phyloP scores from a whole-genome alignment of 495 filamentous ascomycete species.

The Penicilliopsis zonata region DNA sequence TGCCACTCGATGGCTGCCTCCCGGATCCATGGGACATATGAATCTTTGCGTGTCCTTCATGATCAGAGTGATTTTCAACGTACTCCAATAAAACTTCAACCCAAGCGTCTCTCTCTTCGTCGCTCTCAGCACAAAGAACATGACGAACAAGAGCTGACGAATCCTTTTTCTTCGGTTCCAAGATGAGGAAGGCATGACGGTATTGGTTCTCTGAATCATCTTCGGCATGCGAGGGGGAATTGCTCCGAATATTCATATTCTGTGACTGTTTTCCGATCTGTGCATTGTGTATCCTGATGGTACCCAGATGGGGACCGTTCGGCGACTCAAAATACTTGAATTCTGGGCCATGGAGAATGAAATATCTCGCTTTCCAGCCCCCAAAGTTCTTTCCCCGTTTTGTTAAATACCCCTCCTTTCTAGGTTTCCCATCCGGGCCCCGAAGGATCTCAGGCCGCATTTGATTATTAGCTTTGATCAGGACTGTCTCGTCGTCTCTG shows the following conservation, averaged over 20 bases:
- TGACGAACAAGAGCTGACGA: conserved; percentile 83
- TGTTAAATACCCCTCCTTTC: conserved; percentile 86
- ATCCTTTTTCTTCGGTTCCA: conserved; percentile 96
- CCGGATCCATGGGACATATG: conserved; percentile 8
- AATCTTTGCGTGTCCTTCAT: conserved; percentile 19
- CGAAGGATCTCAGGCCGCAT: conserved; percentile 25
- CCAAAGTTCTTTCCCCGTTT: conserved; percentile 97
- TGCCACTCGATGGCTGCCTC: conserved; percentile 11
- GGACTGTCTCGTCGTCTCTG: conserved; percentile 47
- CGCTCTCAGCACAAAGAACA: conserved; percentile 90
- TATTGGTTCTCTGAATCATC: conserved; percentile 87
- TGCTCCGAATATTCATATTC: conserved; percentile 35
- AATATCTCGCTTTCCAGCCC: conserved; percentile 96
- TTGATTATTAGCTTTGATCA: conserved; percentile 32
- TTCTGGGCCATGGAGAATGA: conserved; percentile 79
- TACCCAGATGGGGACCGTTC: conserved; percentile 79
- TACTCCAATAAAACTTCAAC: conserved; percentile 81
- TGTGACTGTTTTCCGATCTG: conserved; percentile 87
- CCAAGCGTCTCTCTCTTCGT: conserved; percentile 87
- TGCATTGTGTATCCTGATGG: conserved; percentile 81
- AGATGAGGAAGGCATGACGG: conserved; percentile 86
- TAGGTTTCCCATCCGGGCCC: conserved; percentile 51
- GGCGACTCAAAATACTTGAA: conserved; percentile 86
- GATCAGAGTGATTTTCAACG: conserved; percentile 60
- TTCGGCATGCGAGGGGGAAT: conserved; percentile 45